Base-by-base conservation (phyloP, 2,329 filamentous ascomycete genomes). In the Ceratocystis huliohia region DNA sequence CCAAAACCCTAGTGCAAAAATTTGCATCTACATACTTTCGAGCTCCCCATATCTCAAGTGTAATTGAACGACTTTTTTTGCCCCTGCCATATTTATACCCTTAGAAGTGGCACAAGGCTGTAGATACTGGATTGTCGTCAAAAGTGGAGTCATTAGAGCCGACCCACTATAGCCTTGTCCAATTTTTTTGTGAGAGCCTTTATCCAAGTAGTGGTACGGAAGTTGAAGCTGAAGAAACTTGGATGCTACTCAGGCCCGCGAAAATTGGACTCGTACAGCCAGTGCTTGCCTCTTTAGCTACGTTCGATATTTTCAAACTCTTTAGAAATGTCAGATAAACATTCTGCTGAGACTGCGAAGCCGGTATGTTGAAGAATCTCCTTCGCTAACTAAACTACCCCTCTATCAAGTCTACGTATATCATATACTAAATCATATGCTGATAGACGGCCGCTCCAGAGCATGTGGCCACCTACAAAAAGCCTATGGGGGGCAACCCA, bases 401-500 rank as follows among this genome's bases (percentile, higher is more conserved):
- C 56, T 59, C 56, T n/a, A 59, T n/a, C 56, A 10, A 25, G 8
- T 25, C 22, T 20, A 20, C 50, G 13, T 10, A 59, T n/a, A n/a
- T 30, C 56, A 59, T 30, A 59, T 33, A 30, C 56, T 59, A 59
- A 57, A 50, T n/a, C n/a, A 8, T 59, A 8, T 59, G 6, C 28
- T 59, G 56, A 41, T 33, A 59, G 56, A 53, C 13, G 48, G 48
- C 48, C 46, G 64, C 62, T 17, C 20, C 59, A 45, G 63, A 56
- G n/a, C 50, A 22, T 45, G 50, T 30, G 6, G 61, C 63, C 15
- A 64, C 64, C 20, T 67, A 67, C 57, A 68, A 68, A 44, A 65
- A 65, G 41, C 64, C 64, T 28, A 66, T 46, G 37, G 57, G 33
- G 15, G 68, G 82, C 63, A 93, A 93, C 76, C 88, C 87, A 56